phyloP scores from a whole-genome alignment of 1,139 yeast species.

The Candida sanyaensis region DNA sequence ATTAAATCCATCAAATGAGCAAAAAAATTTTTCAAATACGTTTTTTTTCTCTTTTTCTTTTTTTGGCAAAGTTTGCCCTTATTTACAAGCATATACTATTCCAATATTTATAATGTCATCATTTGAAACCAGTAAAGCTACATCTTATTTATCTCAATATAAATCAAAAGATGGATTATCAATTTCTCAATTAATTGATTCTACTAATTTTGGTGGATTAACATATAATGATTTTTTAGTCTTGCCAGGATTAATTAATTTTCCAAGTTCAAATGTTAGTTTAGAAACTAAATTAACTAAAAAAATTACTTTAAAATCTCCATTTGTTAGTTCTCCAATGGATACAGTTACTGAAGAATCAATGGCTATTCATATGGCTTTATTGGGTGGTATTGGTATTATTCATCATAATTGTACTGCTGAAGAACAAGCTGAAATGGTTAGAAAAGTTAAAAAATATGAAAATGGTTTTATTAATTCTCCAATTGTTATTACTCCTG shows the following conservation, averaged over 20 bases:
- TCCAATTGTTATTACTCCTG: constrained; percentile 84
- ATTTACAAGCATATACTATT: constrained; percentile 13
- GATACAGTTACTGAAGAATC: constrained; percentile 97
- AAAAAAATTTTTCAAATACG: constrained; percentile 8
- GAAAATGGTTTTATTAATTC: constrained; percentile 97
- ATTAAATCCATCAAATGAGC: too few relatives aligned
- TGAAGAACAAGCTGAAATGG: constrained; percentile 99
- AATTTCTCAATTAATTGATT: constrained; percentile 84
- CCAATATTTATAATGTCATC: constrained; percentile 32
- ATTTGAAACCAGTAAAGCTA: constrained; percentile 65
- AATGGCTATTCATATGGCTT: constrained; percentile 99
- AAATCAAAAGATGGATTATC: constrained; percentile 81
- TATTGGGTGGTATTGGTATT: constrained; percentile 98
- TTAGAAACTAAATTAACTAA: constrained; percentile 88
- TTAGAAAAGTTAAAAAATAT: constrained; percentile 90
- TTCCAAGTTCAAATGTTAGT: constrained; percentile 75
- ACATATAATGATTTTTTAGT: constrained; percentile 96
- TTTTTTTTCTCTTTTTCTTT: constrained; percentile 24
- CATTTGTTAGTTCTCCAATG: constrained; percentile 98
- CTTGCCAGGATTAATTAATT: constrained; percentile 92
- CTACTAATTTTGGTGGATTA: constrained; percentile 88
- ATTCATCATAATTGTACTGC: constrained; percentile 96
- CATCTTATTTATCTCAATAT: constrained; percentile 66
- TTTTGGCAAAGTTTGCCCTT: constrained; percentile 50
- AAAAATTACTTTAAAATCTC: constrained; percentile 87